Conservation (phyloP, 2,329 filamentous ascomycete genomes). For the Penicillium sp. region DNA sequence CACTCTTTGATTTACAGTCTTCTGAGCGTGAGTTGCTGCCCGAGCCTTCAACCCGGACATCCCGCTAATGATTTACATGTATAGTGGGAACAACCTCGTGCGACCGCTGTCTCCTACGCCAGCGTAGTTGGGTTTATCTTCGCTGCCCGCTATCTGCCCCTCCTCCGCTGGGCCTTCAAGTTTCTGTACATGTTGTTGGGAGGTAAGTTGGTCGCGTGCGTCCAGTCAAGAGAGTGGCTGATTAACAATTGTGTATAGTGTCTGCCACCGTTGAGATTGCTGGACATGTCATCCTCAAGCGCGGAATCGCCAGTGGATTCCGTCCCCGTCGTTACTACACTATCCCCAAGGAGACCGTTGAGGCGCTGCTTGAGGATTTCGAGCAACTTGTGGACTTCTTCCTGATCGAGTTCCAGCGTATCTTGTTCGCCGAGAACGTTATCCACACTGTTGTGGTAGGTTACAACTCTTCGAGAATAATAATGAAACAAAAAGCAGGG, state of each 20-base stretch:
- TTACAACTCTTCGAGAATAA: slow-evolving; percentile 5
- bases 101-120: slow-evolving; percentile 61
- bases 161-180: slow-evolving; percentile 63
- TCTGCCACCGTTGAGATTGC: slow-evolving; percentile 59
- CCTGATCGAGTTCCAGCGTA: slow-evolving; percentile 65
- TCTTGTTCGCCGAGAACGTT: slow-evolving; percentile 66
- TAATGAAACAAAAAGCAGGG: not conserved
- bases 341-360: slow-evolving; percentile 62
- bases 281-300: slow-evolving; percentile 56
- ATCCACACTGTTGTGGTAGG: slow-evolving; percentile 60
- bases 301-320: slow-evolving; percentile 60
- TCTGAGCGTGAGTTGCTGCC: slow-evolving; percentile 52
- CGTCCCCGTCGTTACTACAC: slow-evolving; percentile 65
- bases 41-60: not conserved
- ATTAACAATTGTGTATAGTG: slow-evolving; percentile 36
- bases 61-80: slow-evolving; percentile 6
- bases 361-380: slow-evolving; percentile 60
- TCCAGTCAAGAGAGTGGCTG: not conserved
- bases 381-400: slow-evolving; percentile 68
- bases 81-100: slow-evolving; percentile 65
- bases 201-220: slow-evolving; percentile 45
- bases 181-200: slow-evolving; percentile 59
- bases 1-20: slow-evolving; percentile 67
- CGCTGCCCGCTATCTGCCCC: slow-evolving; percentile 61
- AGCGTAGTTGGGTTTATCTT: slow-evolving; percentile 60